These are phyloP conservation scores for Podaxis sp. DNA, from an alignment of 768 basidiomycete genomes.

Conservation along the genomic window DNA sequence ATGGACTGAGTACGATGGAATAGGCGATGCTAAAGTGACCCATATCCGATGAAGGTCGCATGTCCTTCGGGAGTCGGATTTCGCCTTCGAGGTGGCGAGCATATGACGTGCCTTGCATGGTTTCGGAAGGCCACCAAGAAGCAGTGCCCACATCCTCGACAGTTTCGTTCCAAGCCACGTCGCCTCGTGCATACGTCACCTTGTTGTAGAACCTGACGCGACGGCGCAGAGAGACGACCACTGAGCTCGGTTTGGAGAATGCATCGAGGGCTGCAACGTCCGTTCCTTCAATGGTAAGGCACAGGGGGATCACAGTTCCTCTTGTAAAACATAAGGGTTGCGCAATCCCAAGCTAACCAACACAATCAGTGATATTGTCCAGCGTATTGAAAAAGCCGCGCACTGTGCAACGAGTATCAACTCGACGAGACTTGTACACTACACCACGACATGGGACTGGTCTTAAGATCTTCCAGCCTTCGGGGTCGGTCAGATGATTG, in stretches of 20 bases:
- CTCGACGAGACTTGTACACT: slow-evolving; percentile 33
- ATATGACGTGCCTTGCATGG: slow-evolving; percentile 22
- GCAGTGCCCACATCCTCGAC: slow-evolving; percentile 40
- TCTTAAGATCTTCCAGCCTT: slow-evolving; percentile 45
- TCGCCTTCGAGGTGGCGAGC: slow-evolving; percentile 47
- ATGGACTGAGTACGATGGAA: slow-evolving; percentile 41
- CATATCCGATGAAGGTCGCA: slow-evolving; percentile 45
- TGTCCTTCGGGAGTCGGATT: slow-evolving; percentile 45
- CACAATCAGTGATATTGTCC: background rate
- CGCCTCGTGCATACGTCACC: slow-evolving; percentile 27
- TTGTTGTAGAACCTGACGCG: slow-evolving; percentile 39
- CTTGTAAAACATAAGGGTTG: slow-evolving; percentile 40
- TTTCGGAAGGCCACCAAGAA: slow-evolving; percentile 43
- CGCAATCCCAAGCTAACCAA: slow-evolving; percentile 15
- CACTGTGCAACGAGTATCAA: slow-evolving; percentile 33
- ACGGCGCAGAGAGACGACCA: slow-evolving; percentile 34
- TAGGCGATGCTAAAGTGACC: slow-evolving; percentile 51
- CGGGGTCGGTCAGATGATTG: slow-evolving; percentile 43
- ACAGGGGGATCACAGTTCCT: slow-evolving; percentile 44
- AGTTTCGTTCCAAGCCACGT: slow-evolving; percentile 41
- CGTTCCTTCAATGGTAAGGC: slow-evolving; percentile 34
- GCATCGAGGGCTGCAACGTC: slow-evolving; percentile 36
- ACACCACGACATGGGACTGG: slow-evolving; percentile 36
- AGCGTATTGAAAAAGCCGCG: slow-evolving; percentile 14
- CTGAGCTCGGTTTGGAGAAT: slow-evolving; percentile 35